These are phyloP conservation scores for Dictyophora rubrovolvata DNA, from an alignment of 768 basidiomycete species.

Conservation along the genomic window DNA sequence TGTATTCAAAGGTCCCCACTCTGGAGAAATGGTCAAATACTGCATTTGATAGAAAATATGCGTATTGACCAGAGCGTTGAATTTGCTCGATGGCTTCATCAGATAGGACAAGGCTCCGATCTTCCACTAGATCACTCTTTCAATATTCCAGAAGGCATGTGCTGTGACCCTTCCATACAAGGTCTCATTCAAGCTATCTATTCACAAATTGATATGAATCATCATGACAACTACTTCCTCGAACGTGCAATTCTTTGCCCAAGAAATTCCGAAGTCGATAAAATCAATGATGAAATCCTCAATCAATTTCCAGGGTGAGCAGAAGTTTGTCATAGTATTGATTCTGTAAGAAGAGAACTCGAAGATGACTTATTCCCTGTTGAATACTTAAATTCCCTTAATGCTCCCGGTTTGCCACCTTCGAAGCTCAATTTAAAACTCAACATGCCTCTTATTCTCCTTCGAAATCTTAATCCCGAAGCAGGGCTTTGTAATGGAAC, in stretches of 20 bases:
- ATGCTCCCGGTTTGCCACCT: background rate
- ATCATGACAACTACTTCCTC: constrained; percentile 10
- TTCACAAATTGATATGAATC: constrained; percentile 10
- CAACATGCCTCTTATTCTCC: background rate
- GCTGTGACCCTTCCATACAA: constrained; percentile 11
- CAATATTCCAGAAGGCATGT: constrained; percentile 20
- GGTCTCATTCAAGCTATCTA: constrained; percentile 23
- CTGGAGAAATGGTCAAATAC: constrained; percentile 25
- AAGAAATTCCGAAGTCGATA: constrained; percentile 26
- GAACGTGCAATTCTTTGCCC: constrained; percentile 26
- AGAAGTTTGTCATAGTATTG: background rate
- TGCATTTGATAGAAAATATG: constrained; percentile 34
- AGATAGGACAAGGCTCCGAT: constrained; percentile 27
- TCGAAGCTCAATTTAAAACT: background rate
- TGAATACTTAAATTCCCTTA: background rate
- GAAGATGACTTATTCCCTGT: background rate
- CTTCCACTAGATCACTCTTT: constrained; percentile 16
- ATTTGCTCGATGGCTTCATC: constrained; percentile 30
- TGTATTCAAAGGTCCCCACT: constrained; percentile 27
- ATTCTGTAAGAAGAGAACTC: background rate
- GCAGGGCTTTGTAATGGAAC: background rate
- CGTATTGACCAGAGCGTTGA: constrained; percentile 21
- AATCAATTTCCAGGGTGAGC: constrained; percentile 1
- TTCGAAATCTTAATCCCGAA: background rate
- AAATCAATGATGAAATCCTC: constrained; percentile 20